phyloP scores from a whole-genome alignment of 2,329 filamentous ascomycete species.

The Exophiala lecanii-corni region DNA sequence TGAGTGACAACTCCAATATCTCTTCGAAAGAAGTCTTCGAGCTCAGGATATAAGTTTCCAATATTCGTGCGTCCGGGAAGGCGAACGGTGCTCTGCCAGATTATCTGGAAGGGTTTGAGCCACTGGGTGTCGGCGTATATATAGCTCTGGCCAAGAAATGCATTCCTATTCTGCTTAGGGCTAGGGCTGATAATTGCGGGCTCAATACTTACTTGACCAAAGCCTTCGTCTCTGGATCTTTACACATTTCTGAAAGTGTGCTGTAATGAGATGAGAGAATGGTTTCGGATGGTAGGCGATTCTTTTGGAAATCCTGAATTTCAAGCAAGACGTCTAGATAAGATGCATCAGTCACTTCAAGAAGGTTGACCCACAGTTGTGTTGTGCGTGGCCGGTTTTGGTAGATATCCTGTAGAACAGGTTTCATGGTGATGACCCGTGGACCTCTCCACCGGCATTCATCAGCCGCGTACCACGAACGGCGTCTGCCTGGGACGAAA shows the following conservation, averaged over 20 bases:
- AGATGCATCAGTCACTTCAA: not conserved
- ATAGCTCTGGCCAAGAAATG: not conserved
- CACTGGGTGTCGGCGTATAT: slow-evolving; percentile 1
- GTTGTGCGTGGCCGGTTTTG: not conserved
- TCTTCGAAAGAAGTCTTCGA: slow-evolving; percentile 1
- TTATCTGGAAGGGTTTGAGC: not conserved
- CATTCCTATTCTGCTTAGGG: not conserved
- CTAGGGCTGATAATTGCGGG: not conserved
- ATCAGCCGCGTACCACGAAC: not conserved
- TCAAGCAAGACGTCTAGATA: slow-evolving; percentile 1
- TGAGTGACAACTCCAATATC: slow-evolving; percentile 1
- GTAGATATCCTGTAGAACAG: not conserved
- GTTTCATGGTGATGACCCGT: not conserved
- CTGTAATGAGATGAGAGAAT: not conserved
- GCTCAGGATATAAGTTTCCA: not conserved
- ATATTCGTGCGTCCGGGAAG: not conserved
- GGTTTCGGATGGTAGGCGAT: not conserved
- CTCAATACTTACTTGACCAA: slow-evolving; percentile 1
- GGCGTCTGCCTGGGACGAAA: not conserved
- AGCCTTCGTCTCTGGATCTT: not conserved
- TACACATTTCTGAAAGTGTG: not conserved
- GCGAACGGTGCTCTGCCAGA: not conserved
- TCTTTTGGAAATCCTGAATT: not conserved
- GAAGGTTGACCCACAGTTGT: not conserved
- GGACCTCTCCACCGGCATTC: not conserved